Evolutionary conservation across 2,329 filamentous ascomycete species (phyloP).

Genomic region (Fusarium compactum): DNA sequence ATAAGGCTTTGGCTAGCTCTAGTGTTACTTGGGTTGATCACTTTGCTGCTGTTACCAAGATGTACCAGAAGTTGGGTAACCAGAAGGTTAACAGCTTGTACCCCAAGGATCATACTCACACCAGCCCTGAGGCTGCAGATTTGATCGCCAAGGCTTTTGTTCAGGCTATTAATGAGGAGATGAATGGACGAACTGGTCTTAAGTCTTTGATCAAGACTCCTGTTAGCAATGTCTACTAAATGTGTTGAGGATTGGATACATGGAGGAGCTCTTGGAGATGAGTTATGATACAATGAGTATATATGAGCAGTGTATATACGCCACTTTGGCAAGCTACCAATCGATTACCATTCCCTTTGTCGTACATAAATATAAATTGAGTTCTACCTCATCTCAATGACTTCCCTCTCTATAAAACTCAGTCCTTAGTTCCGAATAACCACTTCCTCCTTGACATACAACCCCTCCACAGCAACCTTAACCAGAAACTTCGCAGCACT

Average conservation of each 20-base stretch:
- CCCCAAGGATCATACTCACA: constrained; percentile 73
- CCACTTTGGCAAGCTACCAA: neutral
- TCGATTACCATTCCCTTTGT: neutral
- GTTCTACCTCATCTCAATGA: neutral
- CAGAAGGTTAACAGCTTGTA: constrained; percentile 65
- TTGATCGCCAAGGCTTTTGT: constrained; percentile 67
- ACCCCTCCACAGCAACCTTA: constrained; percentile 48
- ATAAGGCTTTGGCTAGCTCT: constrained; percentile 50
- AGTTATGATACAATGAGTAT: neutral
- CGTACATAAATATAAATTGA: neutral
- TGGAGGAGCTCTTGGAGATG: neutral
- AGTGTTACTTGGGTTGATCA: constrained; percentile 70
- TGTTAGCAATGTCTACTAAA: constrained; percentile 41
- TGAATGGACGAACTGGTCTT: constrained; percentile 49
- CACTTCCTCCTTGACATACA: constrained; percentile 37
- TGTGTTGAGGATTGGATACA: neutral
- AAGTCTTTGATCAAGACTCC: constrained; percentile 45
- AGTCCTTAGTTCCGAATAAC: constrained; percentile 27
- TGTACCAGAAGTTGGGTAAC: constrained; percentile 63
- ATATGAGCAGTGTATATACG: neutral
- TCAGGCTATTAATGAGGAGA: constrained; percentile 47
- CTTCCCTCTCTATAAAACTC: neutral
- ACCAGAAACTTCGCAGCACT: constrained; percentile 52
- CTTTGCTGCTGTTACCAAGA: constrained; percentile 67
- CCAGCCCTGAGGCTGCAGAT: constrained; percentile 66